Evolutionary conservation across 495 filamentous ascomycete species (phyloP), one percentile per base, ranked within the genome.

Genomic region (Hamigera avellanea): DNA sequence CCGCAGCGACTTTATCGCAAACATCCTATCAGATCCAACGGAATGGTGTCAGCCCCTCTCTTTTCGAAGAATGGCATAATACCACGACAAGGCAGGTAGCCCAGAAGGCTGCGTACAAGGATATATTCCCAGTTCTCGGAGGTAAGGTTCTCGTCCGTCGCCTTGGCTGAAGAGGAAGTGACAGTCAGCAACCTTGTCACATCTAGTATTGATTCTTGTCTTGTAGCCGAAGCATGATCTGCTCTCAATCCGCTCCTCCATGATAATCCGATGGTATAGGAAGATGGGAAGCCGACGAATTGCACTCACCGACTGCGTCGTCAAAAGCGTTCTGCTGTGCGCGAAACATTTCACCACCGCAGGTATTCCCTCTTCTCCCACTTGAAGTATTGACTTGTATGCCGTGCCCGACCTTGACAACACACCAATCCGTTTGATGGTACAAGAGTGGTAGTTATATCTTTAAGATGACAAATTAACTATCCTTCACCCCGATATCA

Each of bases 61-160:
- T 26, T 9, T 23, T 9, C 4, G 21, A 23, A n/a, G n/a, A n/a
- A n/a, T n/a, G 21, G 4, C 21, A 23, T 9, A 9, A 23, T 23
- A 23, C 9, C 5, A 23, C 21, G 21, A 9, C 5, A 4, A 23
- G 9, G 9, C 21, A 23, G 21, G 9, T 23, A 9, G 4, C 5
- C 5, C 5, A 23, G 9, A 21, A 15, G 26, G 26, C 32, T 26
- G 19, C 66, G 49, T 64, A 79, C 75, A 61, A 98, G 80, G 59
- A 98, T 98, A 56, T 80, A 87, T 50, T 91, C 91, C 91, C 91
- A 98, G 61, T 96, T 95, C 67, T 96, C 93, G 29, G 83, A 83
- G 7, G 91, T 96, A 52, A 95, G 75, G 57, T 94, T 98, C 70
- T 98, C 91, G 57, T 98, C 91, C 33, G 91, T 98, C 57, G 93